Conservation (phyloP, 2,329 filamentous ascomycete genomes). For the Calonectria pseudoturangicola region DNA sequence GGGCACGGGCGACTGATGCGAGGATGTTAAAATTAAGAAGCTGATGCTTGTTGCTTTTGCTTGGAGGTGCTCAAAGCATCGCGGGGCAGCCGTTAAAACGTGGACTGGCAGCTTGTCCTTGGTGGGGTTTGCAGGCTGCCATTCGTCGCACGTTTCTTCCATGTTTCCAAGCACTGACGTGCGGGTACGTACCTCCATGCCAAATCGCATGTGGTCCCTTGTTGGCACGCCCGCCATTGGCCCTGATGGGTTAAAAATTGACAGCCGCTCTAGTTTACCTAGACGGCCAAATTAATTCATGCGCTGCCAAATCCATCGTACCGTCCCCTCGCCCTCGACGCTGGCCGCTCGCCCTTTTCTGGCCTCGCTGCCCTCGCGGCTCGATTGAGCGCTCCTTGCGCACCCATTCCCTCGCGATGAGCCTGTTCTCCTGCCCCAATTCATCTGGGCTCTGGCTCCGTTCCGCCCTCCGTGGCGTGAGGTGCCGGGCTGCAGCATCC, state of each 20-base stretch:
- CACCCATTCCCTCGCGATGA: conserved; percentile 52
- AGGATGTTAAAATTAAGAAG: conserved; percentile 27
- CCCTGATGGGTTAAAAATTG: conserved; percentile 46
- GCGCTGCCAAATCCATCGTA: conserved; percentile 49
- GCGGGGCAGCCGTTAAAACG: conserved; percentile 39
- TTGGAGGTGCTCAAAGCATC: conserved; percentile 30
- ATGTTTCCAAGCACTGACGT: conserved; percentile 15
- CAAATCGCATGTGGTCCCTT: conserved; percentile 21
- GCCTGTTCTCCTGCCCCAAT: conserved; percentile 54
- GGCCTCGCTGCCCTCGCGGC: conserved; percentile 48
- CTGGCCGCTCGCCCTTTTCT: conserved; percentile 40
- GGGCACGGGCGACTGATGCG: neutral
- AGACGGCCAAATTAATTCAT: conserved; percentile 53
- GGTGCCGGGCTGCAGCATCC: conserved; percentile 41
- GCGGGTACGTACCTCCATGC: conserved; percentile 47
- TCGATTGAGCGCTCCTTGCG: conserved; percentile 52
- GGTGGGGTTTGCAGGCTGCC: conserved; percentile 51
- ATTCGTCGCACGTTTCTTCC: conserved; percentile 35
- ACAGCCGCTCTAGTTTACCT: conserved; percentile 40
- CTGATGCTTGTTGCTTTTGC: conserved; percentile 30
- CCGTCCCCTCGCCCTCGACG: conserved; percentile 39
- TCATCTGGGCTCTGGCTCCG: conserved; percentile 57
- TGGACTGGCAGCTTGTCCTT: conserved; percentile 27
- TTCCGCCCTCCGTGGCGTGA: conserved; percentile 52
- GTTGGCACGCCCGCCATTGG: conserved; percentile 9